These are phyloP conservation scores for Xanthoconium stramineum DNA, from an alignment of 768 basidiomycete genomes.

Conservation along the genomic window DNA sequence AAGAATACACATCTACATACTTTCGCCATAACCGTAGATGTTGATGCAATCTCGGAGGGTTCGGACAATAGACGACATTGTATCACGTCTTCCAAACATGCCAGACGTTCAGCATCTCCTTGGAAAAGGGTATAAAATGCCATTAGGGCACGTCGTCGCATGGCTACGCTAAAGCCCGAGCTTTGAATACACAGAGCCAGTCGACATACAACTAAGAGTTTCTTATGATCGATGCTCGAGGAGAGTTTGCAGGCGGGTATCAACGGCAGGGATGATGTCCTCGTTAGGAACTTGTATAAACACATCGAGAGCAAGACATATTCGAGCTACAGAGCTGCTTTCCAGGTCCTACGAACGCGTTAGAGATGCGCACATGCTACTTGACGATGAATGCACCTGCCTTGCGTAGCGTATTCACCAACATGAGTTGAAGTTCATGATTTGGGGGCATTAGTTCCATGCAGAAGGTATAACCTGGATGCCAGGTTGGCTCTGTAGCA, in stretches of 20 bases:
- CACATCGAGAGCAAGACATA: slow-evolving; percentile 71
- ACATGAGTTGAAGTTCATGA: slow-evolving; percentile 76
- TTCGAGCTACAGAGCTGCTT: slow-evolving; percentile 47
- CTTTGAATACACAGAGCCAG: slow-evolving; percentile 8
- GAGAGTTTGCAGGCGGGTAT: slow-evolving; percentile 59
- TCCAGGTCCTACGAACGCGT: slow-evolving; percentile 63
- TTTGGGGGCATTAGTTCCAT: slow-evolving; percentile 62
- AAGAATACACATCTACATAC: slow-evolving; percentile 13
- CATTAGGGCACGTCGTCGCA: slow-evolving; percentile 61
- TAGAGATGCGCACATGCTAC: background rate
- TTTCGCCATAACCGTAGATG: slow-evolving; percentile 18
- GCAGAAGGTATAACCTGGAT: slow-evolving; percentile 75
- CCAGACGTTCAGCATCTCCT: slow-evolving; percentile 45
- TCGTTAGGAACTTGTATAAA: slow-evolving; percentile 59
- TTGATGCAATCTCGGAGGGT: slow-evolving; percentile 7
- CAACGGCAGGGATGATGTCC: slow-evolving; percentile 75
- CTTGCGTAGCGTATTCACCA: slow-evolving; percentile 84
- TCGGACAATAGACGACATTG: slow-evolving; percentile 10
- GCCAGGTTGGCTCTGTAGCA: background rate
- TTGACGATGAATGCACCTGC: slow-evolving; percentile 33
- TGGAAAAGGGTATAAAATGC: slow-evolving; percentile 53
- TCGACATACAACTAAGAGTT: slow-evolving; percentile 17
- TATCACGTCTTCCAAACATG: slow-evolving; percentile 33
- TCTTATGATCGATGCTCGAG: slow-evolving; percentile 77
- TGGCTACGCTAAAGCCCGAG: slow-evolving; percentile 41